Base-by-base conservation (phyloP, 306 rosid species). In the Amphicarpaea edgeworthii region DNA sequence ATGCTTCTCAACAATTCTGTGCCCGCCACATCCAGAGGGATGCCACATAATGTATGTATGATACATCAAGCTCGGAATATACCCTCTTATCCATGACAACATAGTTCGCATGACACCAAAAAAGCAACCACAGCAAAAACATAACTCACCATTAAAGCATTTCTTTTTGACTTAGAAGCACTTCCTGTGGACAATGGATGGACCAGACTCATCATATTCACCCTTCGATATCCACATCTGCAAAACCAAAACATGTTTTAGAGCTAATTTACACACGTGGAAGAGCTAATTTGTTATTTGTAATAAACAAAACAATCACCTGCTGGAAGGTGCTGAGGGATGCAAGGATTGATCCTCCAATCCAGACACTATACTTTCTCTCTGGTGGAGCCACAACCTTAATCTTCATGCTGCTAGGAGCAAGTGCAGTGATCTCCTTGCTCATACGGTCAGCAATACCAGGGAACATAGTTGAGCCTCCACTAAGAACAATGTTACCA, bases 241-340 rank as follows among this genome's bases (percentile, higher is more conserved):
- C 72, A 64, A 50, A 51, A 76, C 15, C 70, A 51, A 65, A 54
- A 10, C 51, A 69, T 12, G 38, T 17, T 68, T 88, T 53, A 83
- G 72, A 76, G 38, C 34, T 15, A 50, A 46, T 37, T 21, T 57
- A 55, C 7, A 68, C 9, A 28, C 30, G 70, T 21, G 6, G 5
- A 70, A 10, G 37, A 23, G 55, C 23, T 64, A 53, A 43, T 8
- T 34, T 28, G 21, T 64, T 46, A 43, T 8, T 34, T 28, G 21
- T 41, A 54, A n/a, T 9, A 57, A 54, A n/a, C 9, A 57, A 53
- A 42, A 72, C 40, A 61, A 24, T 80, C 58, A 90, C 98, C 98
- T 93, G 98, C 87, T 93, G 97, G 93, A 93, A 93, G 93, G 98
- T 93, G 79, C 98, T 93, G 87, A 93, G 98, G 65, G 98, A 93